Evolutionary conservation across 1,284 basidiomycete species (phyloP), one percentile per base, ranked within the genome.

Genomic region (Cutaneotrichosporon mucoides): DNA sequence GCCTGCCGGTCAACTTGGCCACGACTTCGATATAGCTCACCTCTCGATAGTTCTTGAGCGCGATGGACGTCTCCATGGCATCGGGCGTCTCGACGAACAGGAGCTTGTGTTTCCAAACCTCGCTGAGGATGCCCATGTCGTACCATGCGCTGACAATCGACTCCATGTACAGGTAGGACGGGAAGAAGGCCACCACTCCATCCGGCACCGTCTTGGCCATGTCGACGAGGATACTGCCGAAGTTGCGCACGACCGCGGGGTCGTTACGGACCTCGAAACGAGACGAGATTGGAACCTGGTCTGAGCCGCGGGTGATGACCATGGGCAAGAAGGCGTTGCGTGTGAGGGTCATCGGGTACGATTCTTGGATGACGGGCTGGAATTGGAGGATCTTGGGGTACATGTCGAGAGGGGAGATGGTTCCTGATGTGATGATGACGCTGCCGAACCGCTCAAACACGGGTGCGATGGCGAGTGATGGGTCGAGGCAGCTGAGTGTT

Each of bases 41-140:
- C 76, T 93, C 84, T 65, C 96, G 85, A 76, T 96, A 99, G 75
- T 99, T 99, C 76, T 97, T 94, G 37, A 99, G 79, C 2, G 96
- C 96, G 55, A 98, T 95, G 73, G 92, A 95, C 2, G 96, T 99
- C 78, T 99, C 96, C 69, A 96, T 95, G 24, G 96, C 95, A 73
- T 99, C 96, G 4, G 96, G 96, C 4, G 96, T 99, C 80, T 99
- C 96, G 50, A 99, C 96, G 71, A 99, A 99, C 63, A 99, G 94
- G 49, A 99, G 84, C 80, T 99, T 99, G 81, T 99, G 88, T 80
- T 99, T 99, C 94, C 96, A 98, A 15, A 97, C 96, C 81, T 99
- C 94, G 71, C 95, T 97, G 62, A 99, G 81, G 68, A 99, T 99
- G 49, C 95, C 96, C 96, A 99, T 99, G 76, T 99, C 96, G 76